Base-by-base conservation (phyloP, 2,329 filamentous ascomycete species). In the Alternaria brassicae region DNA sequence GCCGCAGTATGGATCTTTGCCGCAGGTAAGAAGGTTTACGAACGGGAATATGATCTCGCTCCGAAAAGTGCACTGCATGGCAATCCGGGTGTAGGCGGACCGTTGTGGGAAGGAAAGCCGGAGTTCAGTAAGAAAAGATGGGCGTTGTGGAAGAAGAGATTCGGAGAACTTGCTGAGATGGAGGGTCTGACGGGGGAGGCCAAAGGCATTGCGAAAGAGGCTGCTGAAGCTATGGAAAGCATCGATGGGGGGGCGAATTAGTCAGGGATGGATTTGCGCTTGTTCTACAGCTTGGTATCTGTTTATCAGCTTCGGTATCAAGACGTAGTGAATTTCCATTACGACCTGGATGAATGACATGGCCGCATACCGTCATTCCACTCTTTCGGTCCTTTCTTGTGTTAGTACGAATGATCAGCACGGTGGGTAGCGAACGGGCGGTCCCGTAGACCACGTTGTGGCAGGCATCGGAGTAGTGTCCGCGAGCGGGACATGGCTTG, bases 121-220 rank as follows among this genome's bases (percentile, higher is more conserved):
- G 51, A 54, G 27, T 47, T 54, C 9, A 54, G 40, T 28, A 54
- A 47, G 51, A 21, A 37, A 23, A 27, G 51, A 5, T 54, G 40
- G 51, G 39, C 21, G 30, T 15, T 55, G 8, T 55, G 53, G 53
- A 55, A 25, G 42, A 55, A 48, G 32, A 39, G 42, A n/a, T 54
- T 54, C 12, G 41, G 30, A 1, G 51, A 45, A 27, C 28, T 54
- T 25, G 40, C 23, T 6, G 51, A 10, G 2, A 30, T 54, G 23
- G 23, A 54, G 10, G 51, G 17, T 6, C 15, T 55, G 17, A 55
- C 42, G n/a, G 53, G 17, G 5, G 53, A 55, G 17, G 25, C 23
- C 21, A 40, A 25, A 15, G 17, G 6, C 17, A 32, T 55, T 49
- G 53, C 27, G 4, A 49, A 21, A 13, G 53, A 55, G 15, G 34